These are phyloP conservation scores for Closterium sp. DNA, from an alignment of 139 green algal species.

Conservation along the genomic window DNA sequence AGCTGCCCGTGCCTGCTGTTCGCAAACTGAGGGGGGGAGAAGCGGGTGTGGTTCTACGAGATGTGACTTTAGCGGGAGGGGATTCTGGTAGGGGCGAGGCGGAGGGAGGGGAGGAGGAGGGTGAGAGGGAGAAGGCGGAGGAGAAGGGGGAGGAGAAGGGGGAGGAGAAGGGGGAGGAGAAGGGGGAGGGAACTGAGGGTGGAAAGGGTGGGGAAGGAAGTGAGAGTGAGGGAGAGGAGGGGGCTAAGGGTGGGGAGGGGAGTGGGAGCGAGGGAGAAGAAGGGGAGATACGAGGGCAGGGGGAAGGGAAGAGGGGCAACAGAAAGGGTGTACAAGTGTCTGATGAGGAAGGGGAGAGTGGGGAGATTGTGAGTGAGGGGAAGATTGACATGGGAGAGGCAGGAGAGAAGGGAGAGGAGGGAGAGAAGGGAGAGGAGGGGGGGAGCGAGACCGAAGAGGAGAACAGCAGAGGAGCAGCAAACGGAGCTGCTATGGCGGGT, in stretches of 20 bases:
- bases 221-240: not conserved
- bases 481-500: not conserved
- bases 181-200: not conserved
- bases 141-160: too few relatives aligned
- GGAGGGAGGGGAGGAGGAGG: not conserved
- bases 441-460: not conserved
- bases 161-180: not conserved
- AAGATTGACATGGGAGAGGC: not conserved
- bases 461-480: not conserved
- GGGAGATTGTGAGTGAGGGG: not conserved
- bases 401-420: not conserved
- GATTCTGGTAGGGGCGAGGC: not conserved
- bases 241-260: too few relatives aligned
- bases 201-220: not conserved
- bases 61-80: not conserved
- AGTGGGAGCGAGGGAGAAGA: too few relatives aligned
- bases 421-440: not conserved
- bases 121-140: not conserved
- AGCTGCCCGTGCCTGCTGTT: not conserved
- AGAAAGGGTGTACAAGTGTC: not conserved
- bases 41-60: not conserved
- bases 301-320: too few relatives aligned
- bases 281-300: not conserved
- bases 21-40: not conserved
- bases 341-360: not conserved